phyloP scores from a whole-genome alignment of 176 grass and related monocot genomes.

The Echinochloa phyllopogon region DNA sequence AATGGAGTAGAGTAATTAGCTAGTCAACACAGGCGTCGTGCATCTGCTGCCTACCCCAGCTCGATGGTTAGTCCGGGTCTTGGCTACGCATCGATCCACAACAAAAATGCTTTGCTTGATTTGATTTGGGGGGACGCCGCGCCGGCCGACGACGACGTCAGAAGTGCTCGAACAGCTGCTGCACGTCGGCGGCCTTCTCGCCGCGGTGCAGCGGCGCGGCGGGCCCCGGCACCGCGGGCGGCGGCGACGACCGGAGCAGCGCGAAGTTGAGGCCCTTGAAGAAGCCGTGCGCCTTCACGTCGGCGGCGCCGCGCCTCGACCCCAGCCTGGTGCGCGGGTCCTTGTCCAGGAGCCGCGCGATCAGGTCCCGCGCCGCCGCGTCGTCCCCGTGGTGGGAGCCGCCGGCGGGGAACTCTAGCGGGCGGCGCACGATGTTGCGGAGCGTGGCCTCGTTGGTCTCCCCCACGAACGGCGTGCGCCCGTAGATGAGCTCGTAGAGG shows the following conservation, averaged over 20 bases:
- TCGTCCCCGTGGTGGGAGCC: background rate
- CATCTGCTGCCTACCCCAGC: conserved; percentile 32
- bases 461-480: conserved; percentile 78
- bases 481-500: conserved; percentile 87
- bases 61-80: conserved; percentile 31
- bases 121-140: background rate
- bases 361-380: conserved; percentile 66
- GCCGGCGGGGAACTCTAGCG: conserved; percentile 53
- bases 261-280: conserved; percentile 88
- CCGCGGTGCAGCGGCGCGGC: conserved; percentile 39
- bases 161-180: conserved; percentile 65
- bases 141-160: conserved; percentile 29
- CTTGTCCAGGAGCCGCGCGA: conserved; percentile 72
- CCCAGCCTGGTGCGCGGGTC: conserved; percentile 70
- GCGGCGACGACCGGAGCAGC: conserved; percentile 69
- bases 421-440: conserved; percentile 74
- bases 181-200: conserved; percentile 49
- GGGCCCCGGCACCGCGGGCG: conserved; percentile 64
- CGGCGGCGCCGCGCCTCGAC: conserved; percentile 65
- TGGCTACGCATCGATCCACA: background rate
- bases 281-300: conserved; percentile 83
- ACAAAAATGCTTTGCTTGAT: conserved; percentile 7
- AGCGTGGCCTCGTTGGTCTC: conserved; percentile 71
- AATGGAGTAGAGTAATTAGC: conserved; percentile 15
- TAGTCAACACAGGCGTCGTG: conserved; percentile 37